Evolutionary conservation across 2,329 filamentous ascomycete genomes (phyloP).

Genomic region (Dactylellina haptotyla): DNA sequence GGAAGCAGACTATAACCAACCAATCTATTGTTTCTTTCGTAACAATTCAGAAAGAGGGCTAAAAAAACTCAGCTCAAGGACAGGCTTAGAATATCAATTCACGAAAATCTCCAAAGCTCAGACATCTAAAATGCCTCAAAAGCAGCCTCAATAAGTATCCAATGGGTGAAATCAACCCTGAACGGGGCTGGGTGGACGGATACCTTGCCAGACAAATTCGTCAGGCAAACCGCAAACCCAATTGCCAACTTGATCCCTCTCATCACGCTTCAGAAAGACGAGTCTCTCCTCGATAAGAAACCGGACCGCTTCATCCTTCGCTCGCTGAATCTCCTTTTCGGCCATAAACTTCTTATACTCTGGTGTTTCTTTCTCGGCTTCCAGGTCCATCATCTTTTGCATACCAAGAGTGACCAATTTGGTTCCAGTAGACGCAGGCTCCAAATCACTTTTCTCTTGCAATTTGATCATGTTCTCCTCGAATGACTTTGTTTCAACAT

Average conservation of each 20-base stretch:
- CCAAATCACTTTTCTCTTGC: background rate
- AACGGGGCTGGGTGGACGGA: background rate
- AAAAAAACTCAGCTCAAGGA: no score
- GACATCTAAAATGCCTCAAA: background rate
- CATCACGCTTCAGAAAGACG: background rate
- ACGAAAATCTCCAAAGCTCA: no score
- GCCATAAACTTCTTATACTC: background rate
- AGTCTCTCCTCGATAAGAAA: background rate
- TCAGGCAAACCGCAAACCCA: constrained; percentile 14
- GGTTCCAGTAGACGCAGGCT: background rate
- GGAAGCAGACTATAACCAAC: no score
- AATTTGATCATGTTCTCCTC: background rate
- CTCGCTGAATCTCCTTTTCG: background rate
- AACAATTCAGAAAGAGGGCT: no score
- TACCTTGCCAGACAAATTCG: background rate
- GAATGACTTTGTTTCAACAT: background rate
- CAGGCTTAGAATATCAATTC: no score
- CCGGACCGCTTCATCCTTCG: background rate
- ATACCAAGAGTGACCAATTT: no score
- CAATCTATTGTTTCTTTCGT: no score
- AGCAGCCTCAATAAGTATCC: background rate
- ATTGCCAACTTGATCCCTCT: constrained; percentile 3
- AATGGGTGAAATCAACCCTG: background rate
- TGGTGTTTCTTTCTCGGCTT: background rate
- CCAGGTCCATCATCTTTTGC: background rate